These are phyloP conservation scores for Saccharomyces hybrid DNA, from an alignment of 1,139 yeast species.

Conservation along the genomic window DNA sequence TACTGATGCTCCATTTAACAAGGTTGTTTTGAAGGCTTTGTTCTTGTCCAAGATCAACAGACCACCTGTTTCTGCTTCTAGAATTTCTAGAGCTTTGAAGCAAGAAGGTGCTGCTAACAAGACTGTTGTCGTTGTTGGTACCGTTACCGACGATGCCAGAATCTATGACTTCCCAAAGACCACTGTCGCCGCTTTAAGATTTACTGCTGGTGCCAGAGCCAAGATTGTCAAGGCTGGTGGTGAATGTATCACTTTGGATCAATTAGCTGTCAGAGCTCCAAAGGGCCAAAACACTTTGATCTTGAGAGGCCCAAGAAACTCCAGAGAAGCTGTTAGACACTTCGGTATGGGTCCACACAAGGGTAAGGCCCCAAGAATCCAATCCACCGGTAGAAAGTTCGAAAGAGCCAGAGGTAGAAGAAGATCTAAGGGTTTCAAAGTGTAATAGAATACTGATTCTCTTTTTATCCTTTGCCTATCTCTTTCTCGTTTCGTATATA, in stretches of 20 bases:
- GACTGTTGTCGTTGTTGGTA: conserved; percentile 97
- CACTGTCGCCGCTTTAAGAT: conserved; percentile 97
- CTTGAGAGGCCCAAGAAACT: conserved; percentile 96
- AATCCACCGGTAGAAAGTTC: conserved; percentile 97
- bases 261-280: conserved; percentile 98
- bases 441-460: conserved; percentile 55
- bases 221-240: conserved; percentile 98
- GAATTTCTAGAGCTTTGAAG: conserved; percentile 75
- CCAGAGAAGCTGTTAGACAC: conserved; percentile 99
- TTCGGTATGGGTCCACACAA: conserved; percentile 99
- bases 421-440: conserved; percentile 99
- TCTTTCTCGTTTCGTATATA: not conserved
- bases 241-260: conserved; percentile 98
- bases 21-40: conserved; percentile 86
- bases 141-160: conserved; percentile 97
- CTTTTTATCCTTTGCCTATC: not conserved
- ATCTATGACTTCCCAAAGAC: conserved; percentile 90
- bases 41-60: conserved; percentile 98
- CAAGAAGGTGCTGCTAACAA: conserved; percentile 83
- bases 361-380: conserved; percentile 97
- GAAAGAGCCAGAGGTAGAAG: conserved; percentile 99
- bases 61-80: conserved; percentile 96
- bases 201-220: conserved; percentile 98
- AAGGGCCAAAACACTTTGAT: conserved; percentile 98
- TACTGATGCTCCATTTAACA: conserved; percentile 98